phyloP scores from a whole-genome alignment of 164 flowering plant genomes.

The Amborella trichopoda region DNA sequence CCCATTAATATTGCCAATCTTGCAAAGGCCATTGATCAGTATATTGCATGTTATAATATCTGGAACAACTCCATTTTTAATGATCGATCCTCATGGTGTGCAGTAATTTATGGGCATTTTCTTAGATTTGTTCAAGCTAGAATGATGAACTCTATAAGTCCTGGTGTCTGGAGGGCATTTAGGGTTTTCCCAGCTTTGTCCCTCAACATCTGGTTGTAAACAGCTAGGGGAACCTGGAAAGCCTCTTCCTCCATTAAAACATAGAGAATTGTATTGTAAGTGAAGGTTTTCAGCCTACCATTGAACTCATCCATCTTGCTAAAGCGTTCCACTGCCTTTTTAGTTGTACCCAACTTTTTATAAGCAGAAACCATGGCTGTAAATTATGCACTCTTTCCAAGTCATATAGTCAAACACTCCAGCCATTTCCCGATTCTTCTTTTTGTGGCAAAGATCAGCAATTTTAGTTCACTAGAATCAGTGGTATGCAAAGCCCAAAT shows the following conservation, averaged over 20 bases:
- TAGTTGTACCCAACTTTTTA: conserved; percentile 23
- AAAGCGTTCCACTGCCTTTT: conserved; percentile 65
- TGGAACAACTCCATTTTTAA: conserved; percentile 26
- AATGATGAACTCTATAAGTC: conserved; percentile 36
- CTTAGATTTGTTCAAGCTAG: conserved; percentile 52
- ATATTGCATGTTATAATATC: conserved; percentile 39
- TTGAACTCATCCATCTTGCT: conserved; percentile 50
- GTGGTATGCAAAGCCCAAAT: no score
- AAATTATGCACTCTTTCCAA: no score
- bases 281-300: conserved; percentile 43
- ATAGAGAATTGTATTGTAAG: conserved; percentile 42
- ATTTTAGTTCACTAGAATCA: no score
- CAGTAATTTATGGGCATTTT: conserved; percentile 43
- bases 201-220: conserved; percentile 70
- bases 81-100: conserved; percentile 33
- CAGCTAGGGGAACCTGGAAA: conserved; percentile 46
- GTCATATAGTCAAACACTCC: no score
- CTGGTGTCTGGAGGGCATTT: conserved; percentile 46
- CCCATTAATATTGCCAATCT: conserved; percentile 49
- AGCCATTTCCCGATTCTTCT: no score
- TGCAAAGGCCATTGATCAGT: conserved; percentile 62
- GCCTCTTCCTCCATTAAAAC: conserved; percentile 30
- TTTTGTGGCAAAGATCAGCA: no score
- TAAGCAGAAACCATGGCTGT: conserved; percentile 39
- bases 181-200: conserved; percentile 31